Evolutionary conservation across 2,329 filamentous ascomycete species (phyloP).

Genomic region (Phialophora verrucosa): DNA sequence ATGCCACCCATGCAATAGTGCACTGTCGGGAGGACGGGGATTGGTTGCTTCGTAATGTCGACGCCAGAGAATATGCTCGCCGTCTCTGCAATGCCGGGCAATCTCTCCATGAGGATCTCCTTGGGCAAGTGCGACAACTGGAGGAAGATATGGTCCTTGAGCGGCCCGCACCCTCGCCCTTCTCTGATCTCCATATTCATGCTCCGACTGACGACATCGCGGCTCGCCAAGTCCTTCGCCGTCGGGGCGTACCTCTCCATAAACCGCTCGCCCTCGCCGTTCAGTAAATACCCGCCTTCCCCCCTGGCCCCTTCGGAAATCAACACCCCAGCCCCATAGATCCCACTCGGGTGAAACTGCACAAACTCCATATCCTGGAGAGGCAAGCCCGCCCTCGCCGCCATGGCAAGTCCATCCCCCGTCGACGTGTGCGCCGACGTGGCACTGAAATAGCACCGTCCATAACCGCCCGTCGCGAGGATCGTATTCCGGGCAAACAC

Average conservation of each 20-base stretch:
- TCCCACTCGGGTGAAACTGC: constrained; percentile 98
- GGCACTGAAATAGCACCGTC: constrained; percentile 97
- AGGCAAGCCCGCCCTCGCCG: constrained; percentile 92
- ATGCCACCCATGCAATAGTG: constrained; percentile 99
- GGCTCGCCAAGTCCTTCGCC: constrained; percentile 94
- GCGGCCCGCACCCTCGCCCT: constrained; percentile 91
- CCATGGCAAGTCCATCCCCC: constrained; percentile 99
- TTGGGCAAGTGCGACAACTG: constrained; percentile 94
- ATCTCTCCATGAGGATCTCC: constrained; percentile 91
- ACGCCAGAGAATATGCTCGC: constrained; percentile 97
- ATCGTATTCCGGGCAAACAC: constrained; percentile 91
- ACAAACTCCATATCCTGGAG: constrained; percentile 99
- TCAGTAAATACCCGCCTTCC: constrained; percentile 96
- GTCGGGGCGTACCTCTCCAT: constrained; percentile 99
- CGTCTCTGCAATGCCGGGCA: constrained; percentile 98
- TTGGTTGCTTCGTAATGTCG: constrained; percentile 95
- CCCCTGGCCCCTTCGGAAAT: constrained; percentile 98
- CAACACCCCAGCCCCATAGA: constrained; percentile 96
- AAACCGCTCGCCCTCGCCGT: constrained; percentile 97
- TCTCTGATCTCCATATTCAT: constrained; percentile 99
- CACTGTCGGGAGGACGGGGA: constrained; percentile 92
- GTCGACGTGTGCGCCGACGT: constrained; percentile 98
- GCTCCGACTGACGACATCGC: constrained; percentile 94
- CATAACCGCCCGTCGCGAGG: constrained; percentile 94
- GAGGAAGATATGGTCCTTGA: constrained; percentile 98